Evolutionary conservation across 2,329 filamentous ascomycete species (phyloP), one percentile per base, ranked within the genome.

Genomic region (Talaromyces amestolkiae): DNA sequence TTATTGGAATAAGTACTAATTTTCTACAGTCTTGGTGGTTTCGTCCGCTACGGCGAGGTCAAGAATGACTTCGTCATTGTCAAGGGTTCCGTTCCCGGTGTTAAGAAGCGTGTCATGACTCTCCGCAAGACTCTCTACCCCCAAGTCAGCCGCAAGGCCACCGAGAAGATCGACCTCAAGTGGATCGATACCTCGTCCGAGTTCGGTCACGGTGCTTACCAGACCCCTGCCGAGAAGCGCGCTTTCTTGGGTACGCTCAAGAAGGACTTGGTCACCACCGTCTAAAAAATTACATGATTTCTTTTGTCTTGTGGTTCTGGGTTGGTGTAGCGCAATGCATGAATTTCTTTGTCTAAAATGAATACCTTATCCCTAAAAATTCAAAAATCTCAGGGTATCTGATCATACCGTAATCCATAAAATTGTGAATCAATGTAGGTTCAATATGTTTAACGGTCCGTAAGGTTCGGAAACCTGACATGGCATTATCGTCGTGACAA

Each of bases 111-210:
- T 81, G 89, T 99, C 81, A 91, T 98, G 86, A 99, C 95, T 74
- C 91, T 99, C 77, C 91, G 95, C 83, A 99, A 98, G 88, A 96
- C 94, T 74, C 95, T 99, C 88, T 98, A 95, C 89, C 87, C 86
- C 70, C 95, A 99, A 88, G 98, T 93, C 76, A 97, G 91, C 79
- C 88, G 95, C 81, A 93, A 90, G 82, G 92, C 95, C 65, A 87
- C 97, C 79, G 95, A 99, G 91, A 98, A 99, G 92, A 91, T 98
- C 82, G 92, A 94, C 80, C 91, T 99, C 86, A 99, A 99, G 86
- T 99, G 95, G 95, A 99, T 99, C 91, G 95, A 99, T 80, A 99
- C 95, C 77, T 97, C 93, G 70, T 97, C 93, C 86, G 96, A 99
- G 88, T 99, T 99, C 84, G 95, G 95, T 84, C 95, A 99, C 87